Percentiles rank a stretch among this genome's conserved stretches.
phyloP scores from a whole-genome alignment of 208 protist species.

The Leishmania lainsoni region DNA sequence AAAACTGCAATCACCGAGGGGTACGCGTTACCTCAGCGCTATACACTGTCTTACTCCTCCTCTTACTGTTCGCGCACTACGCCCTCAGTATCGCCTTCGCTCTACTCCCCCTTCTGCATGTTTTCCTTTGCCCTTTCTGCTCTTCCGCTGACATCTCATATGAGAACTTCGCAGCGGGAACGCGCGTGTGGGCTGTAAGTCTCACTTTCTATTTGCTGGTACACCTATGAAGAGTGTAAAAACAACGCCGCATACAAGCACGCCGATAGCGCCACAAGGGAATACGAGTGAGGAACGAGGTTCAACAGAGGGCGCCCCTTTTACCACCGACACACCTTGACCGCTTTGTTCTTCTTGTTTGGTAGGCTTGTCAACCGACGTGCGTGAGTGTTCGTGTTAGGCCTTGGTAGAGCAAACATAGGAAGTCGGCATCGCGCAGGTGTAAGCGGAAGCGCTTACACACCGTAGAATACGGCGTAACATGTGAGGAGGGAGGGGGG shows the following conservation, averaged over 20 bases:
- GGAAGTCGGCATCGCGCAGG: background rate
- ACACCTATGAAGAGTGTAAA: background rate
- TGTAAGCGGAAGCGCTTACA: background rate
- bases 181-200: background rate
- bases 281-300: background rate
- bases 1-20: background rate
- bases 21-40: background rate
- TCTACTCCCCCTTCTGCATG: background rate
- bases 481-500: background rate
- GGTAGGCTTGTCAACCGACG: background rate
- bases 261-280: background rate
- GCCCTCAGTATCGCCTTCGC: background rate
- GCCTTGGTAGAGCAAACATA: background rate
- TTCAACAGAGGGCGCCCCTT: background rate
- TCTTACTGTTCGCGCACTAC: background rate
- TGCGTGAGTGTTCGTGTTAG: background rate
- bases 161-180: background rate
- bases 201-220: constrained; percentile 1
- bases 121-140: background rate
- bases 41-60: background rate
- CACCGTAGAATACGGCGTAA: background rate
- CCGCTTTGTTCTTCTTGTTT: background rate
- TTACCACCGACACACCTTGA: background rate
- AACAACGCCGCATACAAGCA: background rate
- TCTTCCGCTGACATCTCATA: background rate